A percentile compares a stretch with the other conserved stretches of the same genome.
Conservation (phyloP, 257 asterid genomes). For the Solanum pinnatisectum region DNA sequence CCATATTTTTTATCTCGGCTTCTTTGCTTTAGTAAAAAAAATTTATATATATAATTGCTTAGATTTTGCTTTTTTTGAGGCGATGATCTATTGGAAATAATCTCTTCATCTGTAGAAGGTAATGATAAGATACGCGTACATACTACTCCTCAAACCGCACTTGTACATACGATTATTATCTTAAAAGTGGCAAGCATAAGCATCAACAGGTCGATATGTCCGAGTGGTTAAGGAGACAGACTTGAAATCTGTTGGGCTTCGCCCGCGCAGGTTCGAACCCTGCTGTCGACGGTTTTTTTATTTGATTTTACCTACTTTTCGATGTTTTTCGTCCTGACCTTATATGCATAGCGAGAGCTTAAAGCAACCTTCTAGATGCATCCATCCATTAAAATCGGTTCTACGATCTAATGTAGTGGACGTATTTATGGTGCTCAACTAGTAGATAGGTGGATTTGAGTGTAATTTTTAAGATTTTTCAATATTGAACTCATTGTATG, state of each 20-base stretch:
- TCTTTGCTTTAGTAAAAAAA: not conserved
- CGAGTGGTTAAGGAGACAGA: constrained; percentile 99
- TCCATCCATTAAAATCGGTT: too few relatives aligned
- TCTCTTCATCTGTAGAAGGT: not conserved
- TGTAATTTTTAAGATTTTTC: not conserved
- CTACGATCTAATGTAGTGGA: too few relatives aligned
- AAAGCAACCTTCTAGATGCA: too few relatives aligned
- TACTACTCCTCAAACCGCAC: not conserved
- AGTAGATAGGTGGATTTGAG: not conserved
- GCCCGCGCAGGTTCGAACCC: not conserved
- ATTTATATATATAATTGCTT: not conserved
- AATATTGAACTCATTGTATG: not conserved
- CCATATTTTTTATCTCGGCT: not conserved
- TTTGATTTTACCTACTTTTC: too few relatives aligned
- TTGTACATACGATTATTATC: not conserved
- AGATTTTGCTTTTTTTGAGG: not conserved
- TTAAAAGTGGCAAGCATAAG: too few relatives aligned
- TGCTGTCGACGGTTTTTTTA: not conserved
- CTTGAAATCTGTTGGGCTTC: constrained; percentile 57
- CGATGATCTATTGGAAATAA: not conserved
- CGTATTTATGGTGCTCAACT: too few relatives aligned
- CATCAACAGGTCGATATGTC: constrained; percentile 45
- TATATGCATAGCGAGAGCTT: too few relatives aligned
- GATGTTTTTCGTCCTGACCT: not conserved
- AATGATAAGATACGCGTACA: not conserved